Evolutionary conservation across 495 filamentous ascomycete species (phyloP), one percentile per base, ranked within the genome.

Genomic region (Usnea hakonensis): DNA sequence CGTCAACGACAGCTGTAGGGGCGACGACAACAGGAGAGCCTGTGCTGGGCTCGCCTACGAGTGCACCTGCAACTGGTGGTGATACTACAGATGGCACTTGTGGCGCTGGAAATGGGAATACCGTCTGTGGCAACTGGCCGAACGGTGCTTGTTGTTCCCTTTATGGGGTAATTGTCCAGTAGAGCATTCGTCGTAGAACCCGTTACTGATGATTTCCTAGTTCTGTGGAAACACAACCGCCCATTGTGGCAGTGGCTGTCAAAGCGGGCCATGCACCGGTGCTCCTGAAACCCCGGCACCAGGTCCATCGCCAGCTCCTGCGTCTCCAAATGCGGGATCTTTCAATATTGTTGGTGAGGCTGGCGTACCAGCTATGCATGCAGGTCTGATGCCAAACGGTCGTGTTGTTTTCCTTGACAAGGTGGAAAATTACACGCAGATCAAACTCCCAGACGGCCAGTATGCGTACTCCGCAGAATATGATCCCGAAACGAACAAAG

Each of bases 311-410:
- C 67, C 69, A 16, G 74, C 74, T 46, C 73, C 73, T 17, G 65
- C 57, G 23, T 58, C 62, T 38, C 62, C 67, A 32, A 74, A 75
- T 32, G 72, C 75, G 14, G 84, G 83, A 16, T 57, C 64, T 28
- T 81, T 85, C 65, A 71, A 68, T 2, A 60, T 82, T 9, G 70
- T 81, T 61, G 84, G 83, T 33, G 65, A 77, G 40, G 79, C 81
- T 38, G 84, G 84, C 68, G 84, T 87, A 55, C 81, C 83, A 46
- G 84, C 77, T 14, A 86, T 86, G 84, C 83, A 85, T 63, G 82
- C 83, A 61, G 84, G 73, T 63, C 76, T 86, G 32, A 70, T 85
- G 72, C 79, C 77, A 13, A 85, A 86, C 65, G 84, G 83, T 7
- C 73, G 75, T 36, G 82, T 84, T 7, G 68, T 84, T 23, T 86